phyloP scores from a whole-genome alignment of 352 stramenopile genomes.

The Phytophthora litchii region DNA sequence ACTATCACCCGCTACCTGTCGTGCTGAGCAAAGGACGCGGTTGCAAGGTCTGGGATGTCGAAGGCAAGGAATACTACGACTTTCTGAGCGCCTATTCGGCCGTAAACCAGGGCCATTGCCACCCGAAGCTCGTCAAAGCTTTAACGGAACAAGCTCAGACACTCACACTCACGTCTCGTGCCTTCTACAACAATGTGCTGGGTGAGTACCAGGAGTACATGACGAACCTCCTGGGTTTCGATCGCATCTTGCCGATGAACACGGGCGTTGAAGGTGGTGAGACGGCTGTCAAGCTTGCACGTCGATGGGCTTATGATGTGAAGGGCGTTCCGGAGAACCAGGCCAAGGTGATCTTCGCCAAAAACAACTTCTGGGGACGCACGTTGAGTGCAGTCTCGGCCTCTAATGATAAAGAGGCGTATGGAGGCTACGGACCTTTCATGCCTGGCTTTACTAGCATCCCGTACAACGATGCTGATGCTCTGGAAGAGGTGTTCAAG shows the following conservation, averaged over 20 bases:
- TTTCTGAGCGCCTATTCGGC: constrained; percentile 96
- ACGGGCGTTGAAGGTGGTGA: constrained; percentile 99
- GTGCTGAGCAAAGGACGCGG: constrained; percentile 93
- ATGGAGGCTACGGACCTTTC: constrained; percentile 95
- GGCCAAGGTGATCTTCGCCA: constrained; percentile 95
- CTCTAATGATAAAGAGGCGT: constrained; percentile 92
- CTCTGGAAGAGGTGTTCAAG: constrained; percentile 83
- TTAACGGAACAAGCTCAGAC: constrained; percentile 94
- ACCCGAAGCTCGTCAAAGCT: constrained; percentile 97
- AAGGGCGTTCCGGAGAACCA: constrained; percentile 95
- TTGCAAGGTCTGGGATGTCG: constrained; percentile 96
- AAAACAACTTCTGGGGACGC: constrained; percentile 99
- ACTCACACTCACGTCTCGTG: constrained; percentile 97
- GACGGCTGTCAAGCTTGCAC: constrained; percentile 97
- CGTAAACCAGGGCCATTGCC: constrained; percentile 96
- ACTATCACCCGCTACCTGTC: constrained; percentile 98
- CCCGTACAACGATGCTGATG: constrained; percentile 94
- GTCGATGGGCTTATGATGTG: constrained; percentile 97
- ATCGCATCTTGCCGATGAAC: constrained; percentile 99
- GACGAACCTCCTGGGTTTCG: constrained; percentile 97
- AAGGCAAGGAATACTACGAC: constrained; percentile 98
- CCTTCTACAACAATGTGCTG: constrained; percentile 98
- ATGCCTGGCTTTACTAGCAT: constrained; percentile 96
- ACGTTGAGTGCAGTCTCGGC: constrained; percentile 97
- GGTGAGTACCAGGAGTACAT: constrained; percentile 98